Evolutionary conservation across 495 filamentous ascomycete species (phyloP), one percentile per base, ranked within the genome.

Genomic region (Thozetella sp.): DNA sequence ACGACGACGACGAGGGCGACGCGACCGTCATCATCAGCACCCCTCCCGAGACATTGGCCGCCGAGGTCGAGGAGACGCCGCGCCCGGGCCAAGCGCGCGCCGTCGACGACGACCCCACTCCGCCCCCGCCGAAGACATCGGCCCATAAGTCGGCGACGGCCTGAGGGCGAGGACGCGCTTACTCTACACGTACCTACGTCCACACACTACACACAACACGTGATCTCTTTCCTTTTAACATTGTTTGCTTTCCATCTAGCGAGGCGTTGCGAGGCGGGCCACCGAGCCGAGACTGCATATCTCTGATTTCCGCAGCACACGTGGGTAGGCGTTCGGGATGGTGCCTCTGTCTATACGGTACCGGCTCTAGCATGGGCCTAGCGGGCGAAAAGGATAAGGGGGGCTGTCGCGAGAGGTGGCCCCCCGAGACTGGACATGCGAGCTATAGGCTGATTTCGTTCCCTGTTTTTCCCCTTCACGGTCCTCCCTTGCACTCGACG

Each of bases 71-170:
- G 0, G 68, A 72, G 60, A 74, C 72, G 19, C 72, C 72, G 34
- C 66, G 72, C 1, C 66, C 68, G 15, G 37, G 54, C 23, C 25
- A 51, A 19, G 57, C 46, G 4, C 23, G 24, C 9, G 55, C 25
- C 53, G 59, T 46, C 19, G 72, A 74, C 27, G 61, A 68, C 3
- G 67, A 74, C 3, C 72, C 70, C 12, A 74, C 72, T 13, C 72
- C 72, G 13, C 66, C 67, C 2, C 61, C 68, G 17, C 62, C 59
- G 0, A 58, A 56, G 10, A 61, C 57, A 24, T 57, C 56, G 13
- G 34, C 22, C 17, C 61, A 63, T 22, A 62, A 58, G 27, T 59
- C 26, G 24, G 22, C 37, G 9, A 19, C 24, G 10, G 17, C 2
- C 25, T 46, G 20, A 17, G 22, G 27, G 12, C 15, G n/a, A 46